phyloP scores from a whole-genome alignment of 2,329 filamentous ascomycete genomes.

The Herpotrichia juniperi region DNA sequence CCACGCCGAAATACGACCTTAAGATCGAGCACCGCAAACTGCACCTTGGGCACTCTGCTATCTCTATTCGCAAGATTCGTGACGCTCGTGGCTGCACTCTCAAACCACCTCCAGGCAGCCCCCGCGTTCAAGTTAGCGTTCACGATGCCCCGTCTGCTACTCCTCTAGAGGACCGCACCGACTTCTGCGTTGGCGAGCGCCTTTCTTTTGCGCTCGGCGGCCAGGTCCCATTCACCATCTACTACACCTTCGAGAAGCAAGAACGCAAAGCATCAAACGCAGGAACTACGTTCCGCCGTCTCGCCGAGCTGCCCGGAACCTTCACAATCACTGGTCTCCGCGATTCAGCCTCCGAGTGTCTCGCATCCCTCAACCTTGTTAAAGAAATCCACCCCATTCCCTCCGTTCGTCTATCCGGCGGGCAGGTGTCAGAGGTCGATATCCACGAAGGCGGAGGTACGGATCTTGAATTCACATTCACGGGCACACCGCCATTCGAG shows the following conservation, averaged over 20 bases:
- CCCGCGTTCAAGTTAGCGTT: conserved; percentile 86
- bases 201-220: conserved; percentile 92
- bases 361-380: conserved; percentile 75
- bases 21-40: conserved; percentile 84
- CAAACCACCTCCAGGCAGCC: conserved; percentile 67
- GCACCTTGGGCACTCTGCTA: conserved; percentile 84
- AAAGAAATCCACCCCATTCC: conserved; percentile 92
- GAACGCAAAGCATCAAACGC: conserved; percentile 78
- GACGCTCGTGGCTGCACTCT: conserved; percentile 87
- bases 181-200: conserved; percentile 96
- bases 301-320: conserved; percentile 87
- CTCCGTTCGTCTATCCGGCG: conserved; percentile 86
- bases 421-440: conserved; percentile 79
- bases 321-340: conserved; percentile 87
- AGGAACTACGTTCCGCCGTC: conserved; percentile 86
- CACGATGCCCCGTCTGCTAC: conserved; percentile 93
- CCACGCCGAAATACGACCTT: conserved; percentile 75
- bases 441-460: conserved; percentile 97
- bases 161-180: conserved; percentile 78
- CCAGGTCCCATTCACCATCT: conserved; percentile 88
- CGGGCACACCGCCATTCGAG: conserved; percentile 93
- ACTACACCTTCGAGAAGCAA: conserved; percentile 84
- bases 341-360: conserved; percentile 88
- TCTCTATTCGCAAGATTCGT: conserved; percentile 87
- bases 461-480: conserved; percentile 93